Conservation (phyloP, 2,329 filamentous ascomycete genomes). For the Dendrostoma leiphaemia region DNA sequence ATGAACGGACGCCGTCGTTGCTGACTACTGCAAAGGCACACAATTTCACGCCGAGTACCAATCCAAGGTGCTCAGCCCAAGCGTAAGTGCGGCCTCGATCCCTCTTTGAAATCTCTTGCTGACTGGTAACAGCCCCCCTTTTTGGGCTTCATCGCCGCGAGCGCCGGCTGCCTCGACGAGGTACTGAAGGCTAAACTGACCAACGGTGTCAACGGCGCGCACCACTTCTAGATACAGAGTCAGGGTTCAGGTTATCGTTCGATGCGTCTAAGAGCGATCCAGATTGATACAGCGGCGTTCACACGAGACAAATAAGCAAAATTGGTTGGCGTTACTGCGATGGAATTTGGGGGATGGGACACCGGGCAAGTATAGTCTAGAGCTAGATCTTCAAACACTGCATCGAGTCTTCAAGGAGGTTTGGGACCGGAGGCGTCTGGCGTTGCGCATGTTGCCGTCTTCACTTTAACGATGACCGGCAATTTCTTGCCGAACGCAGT, state of each 20-base stretch:
- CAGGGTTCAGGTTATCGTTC: too few relatives aligned
- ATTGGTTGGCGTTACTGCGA: slow-evolving; percentile 4
- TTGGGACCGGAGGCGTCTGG: neutral
- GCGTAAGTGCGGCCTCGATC: slow-evolving; percentile 5
- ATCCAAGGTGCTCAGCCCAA: slow-evolving; percentile 20
- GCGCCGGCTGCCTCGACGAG: slow-evolving; percentile 61
- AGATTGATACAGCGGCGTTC: neutral
- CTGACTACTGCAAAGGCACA: slow-evolving; percentile 13
- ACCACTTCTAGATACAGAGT: slow-evolving; percentile 11
- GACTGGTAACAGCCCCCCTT: slow-evolving; percentile 49
- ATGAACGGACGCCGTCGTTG: too few relatives aligned
- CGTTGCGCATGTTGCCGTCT: neutral
- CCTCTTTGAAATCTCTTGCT: slow-evolving; percentile 16
- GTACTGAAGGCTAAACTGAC: slow-evolving; percentile 26
- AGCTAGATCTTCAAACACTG: slow-evolving; percentile 3
- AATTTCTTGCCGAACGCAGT: neutral
- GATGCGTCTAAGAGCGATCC: neutral
- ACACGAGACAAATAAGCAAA: neutral
- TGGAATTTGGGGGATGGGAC: neutral
- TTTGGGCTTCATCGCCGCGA: slow-evolving; percentile 81
- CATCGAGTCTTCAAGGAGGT: neutral
- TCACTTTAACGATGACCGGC: neutral
- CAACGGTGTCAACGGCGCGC: slow-evolving; percentile 15
- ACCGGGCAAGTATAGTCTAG: neutral
- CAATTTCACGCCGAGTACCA: slow-evolving; percentile 21